Conservation (phyloP, 1,139 yeast species). For the Candida glucosophila region DNA sequence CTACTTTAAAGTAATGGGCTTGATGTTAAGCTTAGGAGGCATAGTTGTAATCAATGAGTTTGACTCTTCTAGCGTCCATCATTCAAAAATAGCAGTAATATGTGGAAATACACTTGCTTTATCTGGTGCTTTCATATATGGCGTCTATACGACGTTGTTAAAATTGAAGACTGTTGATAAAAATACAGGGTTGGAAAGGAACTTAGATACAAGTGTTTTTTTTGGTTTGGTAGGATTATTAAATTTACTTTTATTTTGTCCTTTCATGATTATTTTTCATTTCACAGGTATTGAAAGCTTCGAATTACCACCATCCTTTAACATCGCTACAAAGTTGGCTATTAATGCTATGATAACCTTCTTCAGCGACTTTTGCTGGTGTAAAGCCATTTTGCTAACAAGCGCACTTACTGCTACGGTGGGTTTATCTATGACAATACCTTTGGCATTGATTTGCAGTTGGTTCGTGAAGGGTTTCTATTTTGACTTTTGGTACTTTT, state of each 20-base stretch:
- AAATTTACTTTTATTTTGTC: constrained; percentile 76
- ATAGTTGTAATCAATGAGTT: constrained; percentile 68
- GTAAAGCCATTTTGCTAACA: constrained; percentile 84
- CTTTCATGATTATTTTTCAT: constrained; percentile 60
- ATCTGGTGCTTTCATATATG: constrained; percentile 78
- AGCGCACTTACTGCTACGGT: constrained; percentile 93
- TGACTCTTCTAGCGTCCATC: constrained; percentile 32
- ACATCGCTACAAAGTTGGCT: constrained; percentile 46
- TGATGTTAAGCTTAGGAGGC: constrained; percentile 67
- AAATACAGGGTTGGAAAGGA: constrained; percentile 50
- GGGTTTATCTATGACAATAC: constrained; percentile 87
- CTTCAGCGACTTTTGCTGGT: constrained; percentile 91
- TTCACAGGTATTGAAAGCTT: constrained; percentile 57
- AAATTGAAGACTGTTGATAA: constrained; percentile 51
- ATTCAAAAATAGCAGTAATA: constrained; percentile 29
- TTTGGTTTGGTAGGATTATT: constrained; percentile 92
- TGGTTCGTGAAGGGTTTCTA: constrained; percentile 59
- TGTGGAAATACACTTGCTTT: constrained; percentile 77
- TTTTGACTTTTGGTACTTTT: constrained; percentile 52
- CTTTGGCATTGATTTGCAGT: constrained; percentile 91
- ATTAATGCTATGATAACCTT: constrained; percentile 72
- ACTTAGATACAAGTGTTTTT: constrained; percentile 76
- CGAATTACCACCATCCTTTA: constrained; percentile 52
- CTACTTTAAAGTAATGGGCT: constrained; percentile 55
- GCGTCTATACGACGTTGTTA: constrained; percentile 80